A percentile compares a stretch with the other conserved stretches of the same genome.
These are phyloP conservation scores for Spergularia bocconei DNA, from an alignment of 148 eudicot species.

Conservation along the genomic window DNA sequence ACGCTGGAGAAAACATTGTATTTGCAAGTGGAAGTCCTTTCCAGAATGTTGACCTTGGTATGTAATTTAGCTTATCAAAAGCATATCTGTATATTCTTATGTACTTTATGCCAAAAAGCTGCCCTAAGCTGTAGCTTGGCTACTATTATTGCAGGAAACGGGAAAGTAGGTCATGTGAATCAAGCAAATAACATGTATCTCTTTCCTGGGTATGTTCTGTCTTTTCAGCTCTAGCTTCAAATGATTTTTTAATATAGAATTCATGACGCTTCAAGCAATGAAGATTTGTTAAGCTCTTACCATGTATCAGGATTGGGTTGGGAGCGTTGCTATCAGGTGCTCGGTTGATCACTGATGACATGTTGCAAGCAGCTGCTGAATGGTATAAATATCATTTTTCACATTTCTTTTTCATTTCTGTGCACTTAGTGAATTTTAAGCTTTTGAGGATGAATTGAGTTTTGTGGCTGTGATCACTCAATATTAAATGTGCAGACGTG, in stretches of 20 bases:
- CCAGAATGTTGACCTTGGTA: constrained; percentile 84
- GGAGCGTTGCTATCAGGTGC: constrained; percentile 93
- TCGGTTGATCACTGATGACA: constrained; percentile 81
- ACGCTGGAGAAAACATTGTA: constrained; percentile 90
- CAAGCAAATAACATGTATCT: constrained; percentile 99
- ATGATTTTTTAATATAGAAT: not conserved
- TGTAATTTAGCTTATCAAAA: constrained; percentile 1
- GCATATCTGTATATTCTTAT: not conserved
- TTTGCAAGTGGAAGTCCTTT: constrained; percentile 99
- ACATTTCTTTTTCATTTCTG: not conserved
- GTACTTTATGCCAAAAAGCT: not conserved
- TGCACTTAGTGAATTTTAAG: not conserved
- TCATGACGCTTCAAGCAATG: constrained; percentile 6
- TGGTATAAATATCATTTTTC: constrained; percentile 44
- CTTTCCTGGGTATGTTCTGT: constrained; percentile 81
- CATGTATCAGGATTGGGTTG: constrained; percentile 81
- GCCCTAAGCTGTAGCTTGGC: constrained; percentile 1
- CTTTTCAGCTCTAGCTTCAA: constrained; percentile 14
- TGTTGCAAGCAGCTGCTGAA: constrained; percentile 95
- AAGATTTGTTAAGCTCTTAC: constrained; percentile 19
- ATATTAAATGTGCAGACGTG: not conserved
- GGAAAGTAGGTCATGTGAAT: constrained; percentile 88
- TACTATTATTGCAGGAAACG: constrained; percentile 59
- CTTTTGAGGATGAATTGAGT: not conserved
- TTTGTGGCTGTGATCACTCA: not conserved